A percentile compares a stretch with the other conserved stretches of the same genome.
These are phyloP conservation scores for Gentiana dahurica DNA, from an alignment of 257 asterid species.

Conservation along the genomic window DNA sequence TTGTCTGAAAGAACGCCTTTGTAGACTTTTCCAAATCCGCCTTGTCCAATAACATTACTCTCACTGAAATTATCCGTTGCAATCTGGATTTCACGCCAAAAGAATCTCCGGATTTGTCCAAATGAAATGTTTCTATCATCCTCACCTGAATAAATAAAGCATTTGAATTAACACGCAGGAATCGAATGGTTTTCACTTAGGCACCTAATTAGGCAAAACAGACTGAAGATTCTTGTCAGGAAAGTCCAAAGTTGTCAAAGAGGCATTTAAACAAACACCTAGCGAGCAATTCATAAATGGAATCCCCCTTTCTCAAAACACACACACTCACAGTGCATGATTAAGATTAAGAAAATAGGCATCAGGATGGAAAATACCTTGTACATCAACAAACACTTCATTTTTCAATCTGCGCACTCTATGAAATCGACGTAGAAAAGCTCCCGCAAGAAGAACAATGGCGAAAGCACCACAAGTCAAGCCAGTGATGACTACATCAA, in stretches of 20 bases:
- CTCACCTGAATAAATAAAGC: conserved; percentile 37
- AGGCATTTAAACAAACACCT: background rate
- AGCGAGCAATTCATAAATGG: background rate
- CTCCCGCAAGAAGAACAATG: conserved; percentile 54
- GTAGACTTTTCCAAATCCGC: conserved; percentile 89
- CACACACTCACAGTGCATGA: background rate
- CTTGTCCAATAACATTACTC: conserved; percentile 68
- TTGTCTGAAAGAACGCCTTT: conserved; percentile 51
- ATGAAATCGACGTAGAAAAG: conserved; percentile 30
- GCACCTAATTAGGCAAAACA: background rate
- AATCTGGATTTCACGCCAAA: conserved; percentile 69
- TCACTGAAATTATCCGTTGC: conserved; percentile 68
- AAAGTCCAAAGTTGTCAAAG: no score
- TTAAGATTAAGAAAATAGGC: background rate
- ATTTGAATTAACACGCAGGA: no score
- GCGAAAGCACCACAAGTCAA: conserved; percentile 53
- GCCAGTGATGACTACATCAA: conserved; percentile 36
- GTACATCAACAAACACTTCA: conserved; percentile 55
- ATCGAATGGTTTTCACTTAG: no score
- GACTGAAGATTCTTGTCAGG: background rate
- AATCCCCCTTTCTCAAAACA: background rate
- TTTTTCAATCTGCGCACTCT: conserved; percentile 24
- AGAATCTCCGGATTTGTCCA: conserved; percentile 69
- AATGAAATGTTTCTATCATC: conserved; percentile 53
- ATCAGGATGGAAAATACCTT: conserved; percentile 27